These are phyloP conservation scores for Solanum pimpinellifolium DNA, from an alignment of 257 asterid genomes.

Conservation along the genomic window DNA sequence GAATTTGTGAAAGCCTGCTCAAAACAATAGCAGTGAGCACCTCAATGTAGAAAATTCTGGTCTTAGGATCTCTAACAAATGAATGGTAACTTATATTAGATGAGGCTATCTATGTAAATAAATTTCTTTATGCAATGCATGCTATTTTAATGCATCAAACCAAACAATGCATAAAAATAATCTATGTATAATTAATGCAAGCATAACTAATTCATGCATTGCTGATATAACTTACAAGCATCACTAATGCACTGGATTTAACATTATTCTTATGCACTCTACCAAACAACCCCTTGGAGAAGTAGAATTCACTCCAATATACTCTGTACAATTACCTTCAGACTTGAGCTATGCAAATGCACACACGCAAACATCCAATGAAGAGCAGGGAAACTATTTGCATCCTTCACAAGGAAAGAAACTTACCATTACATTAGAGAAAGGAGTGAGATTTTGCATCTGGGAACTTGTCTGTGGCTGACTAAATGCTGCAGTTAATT, in stretches of 20 bases:
- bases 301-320: not conserved
- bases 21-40: not conserved
- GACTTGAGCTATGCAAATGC: not conserved
- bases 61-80: not conserved
- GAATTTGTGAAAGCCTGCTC: constrained; percentile 49
- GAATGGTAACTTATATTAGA: not conserved
- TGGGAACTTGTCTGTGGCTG: constrained; percentile 44
- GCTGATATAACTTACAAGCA: not conserved
- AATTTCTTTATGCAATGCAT: not conserved
- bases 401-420: not conserved
- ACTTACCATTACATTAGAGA: constrained; percentile 56
- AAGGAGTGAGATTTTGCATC: constrained; percentile 45
- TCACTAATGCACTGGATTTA: not conserved
- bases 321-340: not conserved
- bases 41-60: not conserved
- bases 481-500: constrained; percentile 32
- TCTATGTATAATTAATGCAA: not conserved
- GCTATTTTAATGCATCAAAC: not conserved
- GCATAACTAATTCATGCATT: not conserved
- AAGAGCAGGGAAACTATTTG: not conserved
- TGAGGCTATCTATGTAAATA: not conserved
- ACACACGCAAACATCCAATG: not conserved
- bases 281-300: not conserved
- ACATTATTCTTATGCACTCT: not conserved
- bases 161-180: not conserved